Conservation (phyloP, 2,329 filamentous ascomycete species). For the Metarhizium anisopliae region DNA sequence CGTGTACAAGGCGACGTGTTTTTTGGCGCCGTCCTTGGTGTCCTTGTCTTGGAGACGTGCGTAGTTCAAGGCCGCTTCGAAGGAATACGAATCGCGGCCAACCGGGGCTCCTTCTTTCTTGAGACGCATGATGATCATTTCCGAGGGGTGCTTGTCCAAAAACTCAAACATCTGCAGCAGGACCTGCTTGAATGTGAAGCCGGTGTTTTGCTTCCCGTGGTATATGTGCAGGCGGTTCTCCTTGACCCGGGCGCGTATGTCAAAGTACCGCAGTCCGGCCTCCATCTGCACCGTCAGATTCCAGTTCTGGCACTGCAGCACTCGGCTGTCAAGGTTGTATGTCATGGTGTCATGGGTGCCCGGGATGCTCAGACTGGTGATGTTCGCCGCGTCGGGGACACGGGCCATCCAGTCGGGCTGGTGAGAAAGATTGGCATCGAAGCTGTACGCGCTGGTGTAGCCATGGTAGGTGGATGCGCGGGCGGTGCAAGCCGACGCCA, state of each 20-base stretch:
- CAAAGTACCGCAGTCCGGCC: conserved; percentile 39
- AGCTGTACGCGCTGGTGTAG: conserved; percentile 27
- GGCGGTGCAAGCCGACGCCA: not conserved
- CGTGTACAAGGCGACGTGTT: conserved; percentile 26
- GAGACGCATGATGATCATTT: conserved; percentile 38
- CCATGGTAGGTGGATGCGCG: conserved; percentile 13
- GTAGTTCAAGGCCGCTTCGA: conserved; percentile 34
- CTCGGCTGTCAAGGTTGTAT: conserved; percentile 24
- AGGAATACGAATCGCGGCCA: conserved; percentile 26
- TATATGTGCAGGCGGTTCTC: conserved; percentile 36
- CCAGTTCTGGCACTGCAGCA: conserved; percentile 38
- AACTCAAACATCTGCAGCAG: conserved; percentile 33
- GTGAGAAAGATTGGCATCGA: conserved; percentile 26
- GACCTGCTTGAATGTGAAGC: conserved; percentile 33
- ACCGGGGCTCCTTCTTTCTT: conserved; percentile 36
- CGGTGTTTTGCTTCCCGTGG: conserved; percentile 35
- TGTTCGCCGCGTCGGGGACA: conserved; percentile 29
- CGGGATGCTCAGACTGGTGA: conserved; percentile 37
- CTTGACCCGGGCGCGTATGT: conserved; percentile 35
- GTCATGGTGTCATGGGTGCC: conserved; percentile 47
- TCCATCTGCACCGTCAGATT: conserved; percentile 35
- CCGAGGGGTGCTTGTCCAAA: conserved; percentile 32
- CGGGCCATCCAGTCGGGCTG: conserved; percentile 33
- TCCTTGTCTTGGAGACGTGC: conserved; percentile 26
- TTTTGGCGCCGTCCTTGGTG: conserved; percentile 23